phyloP scores from a whole-genome alignment of 352 stramenopile species.

The Phytophthora palmivora region DNA sequence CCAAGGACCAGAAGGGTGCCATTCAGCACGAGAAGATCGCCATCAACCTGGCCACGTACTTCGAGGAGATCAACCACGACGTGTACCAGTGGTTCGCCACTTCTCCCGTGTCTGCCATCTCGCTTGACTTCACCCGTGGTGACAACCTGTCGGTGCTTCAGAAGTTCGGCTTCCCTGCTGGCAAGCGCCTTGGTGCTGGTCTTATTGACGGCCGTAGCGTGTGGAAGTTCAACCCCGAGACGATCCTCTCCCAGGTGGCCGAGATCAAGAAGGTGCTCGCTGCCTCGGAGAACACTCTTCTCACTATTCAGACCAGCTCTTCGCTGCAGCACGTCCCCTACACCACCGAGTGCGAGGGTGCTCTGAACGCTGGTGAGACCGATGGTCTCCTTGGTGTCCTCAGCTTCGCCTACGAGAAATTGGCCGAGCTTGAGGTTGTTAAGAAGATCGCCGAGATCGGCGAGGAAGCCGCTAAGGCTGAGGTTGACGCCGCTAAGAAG shows the following conservation, averaged over 20 bases:
- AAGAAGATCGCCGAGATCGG: slow-evolving; percentile 75
- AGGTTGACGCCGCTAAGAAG: slow-evolving; percentile 69
- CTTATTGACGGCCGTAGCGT: slow-evolving; percentile 92
- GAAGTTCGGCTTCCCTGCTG: slow-evolving; percentile 86
- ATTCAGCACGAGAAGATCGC: slow-evolving; percentile 69
- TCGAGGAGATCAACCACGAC: slow-evolving; percentile 89
- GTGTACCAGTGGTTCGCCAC: slow-evolving; percentile 91
- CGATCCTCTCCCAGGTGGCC: slow-evolving; percentile 54
- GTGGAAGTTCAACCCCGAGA: slow-evolving; percentile 89
- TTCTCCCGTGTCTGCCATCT: slow-evolving; percentile 80
- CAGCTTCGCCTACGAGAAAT: slow-evolving; percentile 92
- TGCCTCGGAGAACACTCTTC: slow-evolving; percentile 44
- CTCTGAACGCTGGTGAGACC: slow-evolving; percentile 75
- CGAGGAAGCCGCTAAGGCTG: slow-evolving; percentile 55
- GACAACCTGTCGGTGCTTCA: slow-evolving; percentile 84
- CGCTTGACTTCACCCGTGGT: slow-evolving; percentile 93
- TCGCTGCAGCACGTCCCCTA: slow-evolving; percentile 93
- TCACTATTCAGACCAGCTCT: slow-evolving; percentile 90
- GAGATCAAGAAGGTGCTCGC: slow-evolving; percentile 73
- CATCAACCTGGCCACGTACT: slow-evolving; percentile 88
- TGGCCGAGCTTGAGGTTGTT: slow-evolving; percentile 86
- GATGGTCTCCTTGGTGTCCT: slow-evolving; percentile 79
- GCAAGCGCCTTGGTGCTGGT: slow-evolving; percentile 89
- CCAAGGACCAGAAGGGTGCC: slow-evolving; percentile 55
- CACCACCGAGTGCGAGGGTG: slow-evolving; percentile 78